Evolutionary conservation across 2,329 filamentous ascomycete genomes (phyloP).

Genomic region (Nigrospora osmanthi): DNA sequence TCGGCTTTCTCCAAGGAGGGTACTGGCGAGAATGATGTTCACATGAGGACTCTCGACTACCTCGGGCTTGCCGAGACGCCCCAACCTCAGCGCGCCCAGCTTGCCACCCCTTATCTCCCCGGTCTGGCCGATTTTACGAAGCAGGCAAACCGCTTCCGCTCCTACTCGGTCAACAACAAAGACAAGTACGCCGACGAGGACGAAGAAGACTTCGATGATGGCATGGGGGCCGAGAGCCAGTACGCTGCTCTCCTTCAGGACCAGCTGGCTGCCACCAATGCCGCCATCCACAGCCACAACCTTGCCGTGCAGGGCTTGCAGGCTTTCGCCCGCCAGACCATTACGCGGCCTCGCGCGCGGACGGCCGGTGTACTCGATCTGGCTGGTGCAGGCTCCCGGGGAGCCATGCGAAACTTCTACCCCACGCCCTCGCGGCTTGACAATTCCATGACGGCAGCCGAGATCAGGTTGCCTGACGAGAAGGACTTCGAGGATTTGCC

Average conservation of each 20-base stretch:
- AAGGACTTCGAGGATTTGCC: slow-evolving; percentile 74
- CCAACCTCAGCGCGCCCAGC: slow-evolving; percentile 65
- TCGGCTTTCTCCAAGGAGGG: slow-evolving; percentile 83
- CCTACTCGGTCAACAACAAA: slow-evolving; percentile 97
- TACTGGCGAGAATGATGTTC: slow-evolving; percentile 76
- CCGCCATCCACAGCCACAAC: slow-evolving; percentile 82
- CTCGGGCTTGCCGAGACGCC: slow-evolving; percentile 91
- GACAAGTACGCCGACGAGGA: slow-evolving; percentile 93
- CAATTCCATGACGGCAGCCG: slow-evolving; percentile 65
- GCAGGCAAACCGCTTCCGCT: slow-evolving; percentile 82
- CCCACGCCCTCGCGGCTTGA: slow-evolving; percentile 67
- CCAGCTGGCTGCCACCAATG: slow-evolving; percentile 56
- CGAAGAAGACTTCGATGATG: slow-evolving; percentile 63
- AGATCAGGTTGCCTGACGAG: slow-evolving; percentile 67
- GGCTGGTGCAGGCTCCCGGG: slow-evolving; percentile 39
- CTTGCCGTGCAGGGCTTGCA: slow-evolving; percentile 65
- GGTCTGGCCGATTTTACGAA: slow-evolving; percentile 69
- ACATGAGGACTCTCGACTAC: slow-evolving; percentile 88
- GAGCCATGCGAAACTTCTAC: slow-evolving; percentile 64
- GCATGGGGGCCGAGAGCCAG: slow-evolving; percentile 43
- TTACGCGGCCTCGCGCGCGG: slow-evolving; percentile 76
- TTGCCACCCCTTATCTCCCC: slow-evolving; percentile 68
- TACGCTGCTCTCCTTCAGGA: slow-evolving; percentile 56
- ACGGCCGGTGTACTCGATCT: slow-evolving; percentile 83
- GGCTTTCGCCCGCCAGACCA: slow-evolving; percentile 77